Base-by-base conservation (phyloP, 495 filamentous ascomycete genomes). In the Xylaria curta region DNA sequence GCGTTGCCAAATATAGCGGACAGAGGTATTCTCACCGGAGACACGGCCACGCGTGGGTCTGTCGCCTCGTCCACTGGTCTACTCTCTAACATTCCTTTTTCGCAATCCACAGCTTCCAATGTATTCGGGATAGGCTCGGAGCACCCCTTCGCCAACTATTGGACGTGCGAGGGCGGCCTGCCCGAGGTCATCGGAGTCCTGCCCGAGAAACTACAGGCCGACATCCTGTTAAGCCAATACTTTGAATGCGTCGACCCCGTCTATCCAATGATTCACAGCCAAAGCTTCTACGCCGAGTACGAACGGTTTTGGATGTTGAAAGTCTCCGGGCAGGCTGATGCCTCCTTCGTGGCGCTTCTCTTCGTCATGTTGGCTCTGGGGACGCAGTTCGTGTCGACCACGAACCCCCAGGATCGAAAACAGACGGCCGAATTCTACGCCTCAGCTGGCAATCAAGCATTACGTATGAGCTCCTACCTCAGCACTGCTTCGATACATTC, bases 341-440 rank as follows among this genome's bases (percentile, higher is more conserved):
- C 86, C 1, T 84, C 89, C 1, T 85, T 92, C 69, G 81, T 92
- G 1, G 90, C 89, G 1, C 80, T 93, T 51, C 84, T 90, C 33
- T 92, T 91, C 72, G 87, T 87, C 46, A 90, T 93, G 83, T 84
- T 92, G 63, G 91, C 91, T 3, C 80, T 93, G 77, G 91, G 91
- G 1, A 92, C 91, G 0, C 91, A 93, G 76, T 93, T 93, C 78
- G 87, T 92, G 7, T 82, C 84, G 3, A 82, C 85, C 4, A 88
- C 87, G 3, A 85, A 85, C 0, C 80, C 85, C 24, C 75, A 79
- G 56, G 86, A 91, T 68, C 82, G 88, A 36, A 88, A 91, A 73
- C 88, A 91, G 76, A 91, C 90, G 1, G 90, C 91, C 61, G 91
- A 93, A 76, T 93, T 93, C 78, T 93, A 93, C 78, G 88, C 89